Conservation (phyloP, 176 grass and related monocot genomes). For the Avena atlantica region DNA sequence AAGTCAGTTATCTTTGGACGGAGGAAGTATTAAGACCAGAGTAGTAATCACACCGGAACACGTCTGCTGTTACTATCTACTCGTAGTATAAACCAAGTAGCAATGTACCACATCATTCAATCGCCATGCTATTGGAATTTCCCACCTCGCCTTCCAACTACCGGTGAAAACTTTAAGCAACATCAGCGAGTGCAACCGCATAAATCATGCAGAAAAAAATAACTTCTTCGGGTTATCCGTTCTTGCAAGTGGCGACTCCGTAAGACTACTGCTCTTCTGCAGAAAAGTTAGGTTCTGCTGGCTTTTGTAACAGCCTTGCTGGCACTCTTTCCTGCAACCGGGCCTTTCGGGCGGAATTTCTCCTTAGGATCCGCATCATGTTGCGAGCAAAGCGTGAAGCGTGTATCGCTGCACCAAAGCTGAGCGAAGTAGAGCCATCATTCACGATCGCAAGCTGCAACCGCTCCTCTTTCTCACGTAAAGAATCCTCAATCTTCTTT, state of each 20-base stretch:
- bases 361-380: conserved; percentile 71
- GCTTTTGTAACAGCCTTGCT: conserved; percentile 76
- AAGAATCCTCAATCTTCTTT: conserved; percentile 79
- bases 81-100: neutral
- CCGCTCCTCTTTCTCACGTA: conserved; percentile 69
- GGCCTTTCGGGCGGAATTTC: conserved; percentile 63
- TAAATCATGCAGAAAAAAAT: neutral
- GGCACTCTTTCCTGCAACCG: conserved; percentile 67
- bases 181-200: neutral
- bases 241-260: neutral
- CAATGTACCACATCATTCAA: neutral
- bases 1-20: too few relatives aligned
- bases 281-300: conserved; percentile 81
- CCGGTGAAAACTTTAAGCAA: neutral
- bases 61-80: neutral
- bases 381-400: conserved; percentile 79
- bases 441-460: conserved; percentile 66
- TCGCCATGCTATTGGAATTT: neutral
- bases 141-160: neutral
- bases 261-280: conserved; percentile 54
- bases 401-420: conserved; percentile 66
- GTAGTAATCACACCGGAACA: neutral
- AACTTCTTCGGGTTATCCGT: neutral
- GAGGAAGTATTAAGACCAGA: neutral
- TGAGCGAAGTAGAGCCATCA: conserved; percentile 52